Conservation (phyloP, 106 monocot genomes). For the Chionographis japonica region DNA sequence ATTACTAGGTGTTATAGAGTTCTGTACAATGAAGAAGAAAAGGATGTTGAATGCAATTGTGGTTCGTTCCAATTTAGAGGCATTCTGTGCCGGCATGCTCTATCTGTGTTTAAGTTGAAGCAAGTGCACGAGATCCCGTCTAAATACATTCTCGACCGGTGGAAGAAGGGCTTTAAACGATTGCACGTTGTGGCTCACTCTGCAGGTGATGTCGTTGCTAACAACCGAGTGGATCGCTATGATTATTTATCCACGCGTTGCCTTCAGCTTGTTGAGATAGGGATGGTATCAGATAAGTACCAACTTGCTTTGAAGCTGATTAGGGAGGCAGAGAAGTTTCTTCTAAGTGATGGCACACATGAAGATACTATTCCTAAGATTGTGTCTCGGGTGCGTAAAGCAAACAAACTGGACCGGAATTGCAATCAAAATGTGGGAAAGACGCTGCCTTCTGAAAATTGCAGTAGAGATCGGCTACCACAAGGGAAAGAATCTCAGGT, state of each 20-base stretch:
- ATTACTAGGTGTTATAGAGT: constrained; percentile 44
- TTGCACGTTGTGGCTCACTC: constrained; percentile 33
- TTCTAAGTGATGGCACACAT: constrained; percentile 46
- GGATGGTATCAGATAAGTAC: constrained; percentile 52
- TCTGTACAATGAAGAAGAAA: constrained; percentile 31
- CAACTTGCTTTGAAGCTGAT: constrained; percentile 55
- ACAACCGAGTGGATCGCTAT: constrained; percentile 48
- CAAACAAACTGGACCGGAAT: constrained; percentile 30
- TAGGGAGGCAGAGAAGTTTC: constrained; percentile 49
- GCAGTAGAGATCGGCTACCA: constrained; percentile 20
- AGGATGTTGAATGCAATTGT: constrained; percentile 42
- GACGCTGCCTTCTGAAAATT: constrained; percentile 18
- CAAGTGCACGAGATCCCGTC: constrained; percentile 56
- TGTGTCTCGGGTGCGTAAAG: constrained; percentile 44
- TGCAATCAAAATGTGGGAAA: constrained; percentile 21
- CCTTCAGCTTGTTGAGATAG: constrained; percentile 52
- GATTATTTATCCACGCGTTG: constrained; percentile 60
- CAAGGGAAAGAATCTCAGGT: constrained; percentile 34
- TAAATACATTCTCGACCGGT: constrained; percentile 54
- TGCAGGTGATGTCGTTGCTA: constrained; percentile 35
- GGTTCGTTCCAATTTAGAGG: constrained; percentile 62
- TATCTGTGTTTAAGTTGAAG: constrained; percentile 53
- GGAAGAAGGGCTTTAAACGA: constrained; percentile 60
- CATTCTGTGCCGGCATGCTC: constrained; percentile 50
- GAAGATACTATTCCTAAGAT: constrained; percentile 64